A percentile compares a stretch with the other conserved stretches of the same genome.
phyloP scores from a whole-genome alignment of 306 rosid species.

The Gynostemma pentaphyllum region DNA sequence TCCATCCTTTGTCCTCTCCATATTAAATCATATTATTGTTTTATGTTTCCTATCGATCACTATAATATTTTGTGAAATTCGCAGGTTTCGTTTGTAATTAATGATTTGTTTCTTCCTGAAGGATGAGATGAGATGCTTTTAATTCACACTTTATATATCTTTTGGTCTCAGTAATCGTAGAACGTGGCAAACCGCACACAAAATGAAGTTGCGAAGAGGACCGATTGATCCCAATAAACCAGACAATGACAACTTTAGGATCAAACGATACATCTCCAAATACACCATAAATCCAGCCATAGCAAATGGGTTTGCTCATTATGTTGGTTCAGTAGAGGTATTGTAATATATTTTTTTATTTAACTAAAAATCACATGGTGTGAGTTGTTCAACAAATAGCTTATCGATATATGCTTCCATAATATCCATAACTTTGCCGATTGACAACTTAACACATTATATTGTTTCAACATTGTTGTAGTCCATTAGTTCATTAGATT shows the following conservation, averaged over 20 bases:
- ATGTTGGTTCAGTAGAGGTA: conserved; percentile 89
- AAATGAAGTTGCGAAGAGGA: conserved; percentile 84
- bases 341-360: conserved; percentile 9
- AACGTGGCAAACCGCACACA: conserved; percentile 99
- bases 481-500: neutral
- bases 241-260: conserved; percentile 58
- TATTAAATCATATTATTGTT: neutral
- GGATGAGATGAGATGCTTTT: neutral
- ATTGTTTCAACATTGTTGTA: too few relatives aligned
- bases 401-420: conserved; percentile 8
- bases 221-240: conserved; percentile 28
- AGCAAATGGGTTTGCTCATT: conserved; percentile 57
- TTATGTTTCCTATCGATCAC: neutral
- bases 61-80: neutral
- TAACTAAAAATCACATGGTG: neutral
- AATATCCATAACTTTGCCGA: neutral
- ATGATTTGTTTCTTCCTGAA: neutral
- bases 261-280: conserved; percentile 80
- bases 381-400: neutral
- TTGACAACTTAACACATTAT: neutral
- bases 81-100: neutral
- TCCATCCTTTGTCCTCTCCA: neutral
- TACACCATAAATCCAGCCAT: conserved; percentile 92
- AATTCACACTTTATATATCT: conserved; percentile 8
- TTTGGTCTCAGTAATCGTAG: conserved; percentile 60